Evolutionary conservation across 1,284 basidiomycete species (phyloP), one percentile per base, ranked within the genome.

Genomic region (Ceratobasidium sp.): DNA sequence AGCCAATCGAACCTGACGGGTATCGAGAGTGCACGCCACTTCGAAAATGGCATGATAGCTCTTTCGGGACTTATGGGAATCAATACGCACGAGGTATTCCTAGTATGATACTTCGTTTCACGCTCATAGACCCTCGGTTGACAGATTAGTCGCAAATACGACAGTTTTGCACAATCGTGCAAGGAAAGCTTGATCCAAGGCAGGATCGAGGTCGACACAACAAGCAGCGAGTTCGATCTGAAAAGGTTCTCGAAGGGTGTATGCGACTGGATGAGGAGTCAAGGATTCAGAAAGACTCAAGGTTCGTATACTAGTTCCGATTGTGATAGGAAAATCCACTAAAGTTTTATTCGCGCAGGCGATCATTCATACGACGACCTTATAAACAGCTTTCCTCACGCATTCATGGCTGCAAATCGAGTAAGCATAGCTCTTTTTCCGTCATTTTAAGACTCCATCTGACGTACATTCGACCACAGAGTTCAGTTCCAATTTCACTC

Each of bases 341-440:
- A 14, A n/a, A 39, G 14, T 39, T 14, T 39, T 6, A 14, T 39
- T n/a, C n/a, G n/a, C n/a, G n/a, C n/a, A 39, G 14, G 14, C 6
- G 58, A 28, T 9, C 21, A 59, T 26, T 59, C 76, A 10, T 85
- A 85, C 75, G 80, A 83, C 74, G 72, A 82, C 36, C 77, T 87
- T 10, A 77, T 82, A 61, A 86, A 87, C 75, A 85, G 86, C 60
- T 88, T 89, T 73, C 87, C 89, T 2, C 88, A 89, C 75, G 77
- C 80, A 70, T 87, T 89, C 75, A 80, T 90, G n/a, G 82, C 80
- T 2, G 82, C 80, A 8, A 79, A 82, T 75, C 85, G 81, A 43
- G 65, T 70, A 36, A 30, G 65, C 46, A 14, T 14, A 6, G 36
- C 18, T 6, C 23, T 26, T 23, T 61, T 12, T 39, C 36, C 14